Conservation (phyloP, 2,329 filamentous ascomycete species). For the Cladosporium cucumerinum region DNA sequence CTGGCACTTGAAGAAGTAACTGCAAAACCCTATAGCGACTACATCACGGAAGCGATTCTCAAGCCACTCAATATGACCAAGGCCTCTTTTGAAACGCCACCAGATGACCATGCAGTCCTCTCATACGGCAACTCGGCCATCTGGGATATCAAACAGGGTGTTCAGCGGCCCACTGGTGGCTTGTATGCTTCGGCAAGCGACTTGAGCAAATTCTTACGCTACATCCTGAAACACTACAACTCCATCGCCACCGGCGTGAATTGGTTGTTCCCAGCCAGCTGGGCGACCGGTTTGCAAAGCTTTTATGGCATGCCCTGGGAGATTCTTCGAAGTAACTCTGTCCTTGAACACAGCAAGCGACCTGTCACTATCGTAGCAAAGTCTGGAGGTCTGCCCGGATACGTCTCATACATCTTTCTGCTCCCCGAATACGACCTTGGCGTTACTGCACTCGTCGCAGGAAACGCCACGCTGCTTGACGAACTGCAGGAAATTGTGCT, state of each 20-base stretch:
- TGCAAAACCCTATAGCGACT: slow-evolving; percentile 35
- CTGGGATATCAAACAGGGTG: slow-evolving; percentile 43
- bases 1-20: slow-evolving; percentile 40
- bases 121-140: slow-evolving; percentile 33
- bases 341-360: slow-evolving; percentile 36
- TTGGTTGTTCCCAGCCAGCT: slow-evolving; percentile 44
- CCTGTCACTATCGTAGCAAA: slow-evolving; percentile 47
- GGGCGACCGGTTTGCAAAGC: slow-evolving; percentile 34
- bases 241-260: slow-evolving; percentile 41
- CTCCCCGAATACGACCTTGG: slow-evolving; percentile 45
- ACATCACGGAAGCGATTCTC: slow-evolving; percentile 42
- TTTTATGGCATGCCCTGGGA: slow-evolving; percentile 51
- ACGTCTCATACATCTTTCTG: slow-evolving; percentile 39
- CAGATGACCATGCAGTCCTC: slow-evolving; percentile 39
- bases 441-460: slow-evolving; percentile 41
- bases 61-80: slow-evolving; percentile 38
- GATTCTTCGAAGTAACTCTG: slow-evolving; percentile 42
- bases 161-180: slow-evolving; percentile 44
- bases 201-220: slow-evolving; percentile 44
- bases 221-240: slow-evolving; percentile 43
- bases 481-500: slow-evolving; percentile 33
- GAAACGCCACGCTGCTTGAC: slow-evolving; percentile 25
- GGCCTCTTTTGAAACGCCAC: slow-evolving; percentile 32
- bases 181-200: slow-evolving; percentile 43
- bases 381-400: slow-evolving; percentile 42